phyloP scores from a whole-genome alignment of 2,329 filamentous ascomycete genomes.

The Cucurbitaria berberidis region DNA sequence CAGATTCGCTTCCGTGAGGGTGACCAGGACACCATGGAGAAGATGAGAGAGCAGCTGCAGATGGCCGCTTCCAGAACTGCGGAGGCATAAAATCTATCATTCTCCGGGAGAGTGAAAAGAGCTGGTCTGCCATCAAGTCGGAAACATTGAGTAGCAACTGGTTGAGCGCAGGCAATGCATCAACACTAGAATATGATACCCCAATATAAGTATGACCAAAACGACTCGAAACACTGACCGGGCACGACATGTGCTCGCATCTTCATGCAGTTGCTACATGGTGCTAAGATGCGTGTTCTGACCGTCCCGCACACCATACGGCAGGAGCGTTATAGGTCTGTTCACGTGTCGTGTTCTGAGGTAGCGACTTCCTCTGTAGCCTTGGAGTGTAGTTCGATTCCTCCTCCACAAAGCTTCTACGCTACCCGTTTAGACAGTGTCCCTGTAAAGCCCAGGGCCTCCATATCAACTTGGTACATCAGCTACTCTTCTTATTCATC shows the following conservation, averaged over 20 bases:
- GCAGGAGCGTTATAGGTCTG: slow-evolving; percentile 4
- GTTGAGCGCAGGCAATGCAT: background rate
- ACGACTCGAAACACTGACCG: background rate
- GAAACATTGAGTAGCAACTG: background rate
- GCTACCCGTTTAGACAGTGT: background rate
- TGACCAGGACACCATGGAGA: slow-evolving; percentile 41
- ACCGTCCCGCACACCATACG: background rate
- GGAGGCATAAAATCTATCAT: slow-evolving; percentile 13
- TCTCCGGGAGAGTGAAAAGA: background rate
- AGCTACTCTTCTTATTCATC: slow-evolving; percentile 12
- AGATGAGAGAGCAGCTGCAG: slow-evolving; percentile 41
- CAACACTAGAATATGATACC: background rate
- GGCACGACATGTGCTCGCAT: background rate
- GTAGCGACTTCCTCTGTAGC: slow-evolving; percentile 5
- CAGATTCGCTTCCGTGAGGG: slow-evolving; percentile 49
- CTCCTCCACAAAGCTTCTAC: background rate
- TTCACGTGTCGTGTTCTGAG: slow-evolving; percentile 1
- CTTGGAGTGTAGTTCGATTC: background rate
- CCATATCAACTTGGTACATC: slow-evolving; percentile 1
- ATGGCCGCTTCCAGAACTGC: slow-evolving; percentile 20
- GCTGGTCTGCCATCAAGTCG: background rate
- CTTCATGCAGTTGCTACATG: background rate
- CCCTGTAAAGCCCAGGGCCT: background rate
- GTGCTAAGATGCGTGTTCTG: background rate
- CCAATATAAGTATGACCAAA: background rate